A percentile compares a stretch with the other conserved stretches of the same genome.
Conservation (phyloP, 441 rosid species). For the Adansonia gregorii region DNA sequence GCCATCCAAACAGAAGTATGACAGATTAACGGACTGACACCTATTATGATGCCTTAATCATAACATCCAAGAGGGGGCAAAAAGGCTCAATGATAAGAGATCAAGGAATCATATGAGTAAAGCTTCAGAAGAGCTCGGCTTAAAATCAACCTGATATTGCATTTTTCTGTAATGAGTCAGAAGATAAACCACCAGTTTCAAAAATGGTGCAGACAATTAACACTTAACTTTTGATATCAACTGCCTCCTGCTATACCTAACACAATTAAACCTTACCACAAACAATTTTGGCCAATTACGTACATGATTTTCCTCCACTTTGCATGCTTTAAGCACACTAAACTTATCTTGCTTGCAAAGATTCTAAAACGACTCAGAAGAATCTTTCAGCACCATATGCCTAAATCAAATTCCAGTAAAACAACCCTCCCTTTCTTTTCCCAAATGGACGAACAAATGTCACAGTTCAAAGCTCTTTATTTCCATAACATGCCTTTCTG, state of each 20-base stretch:
- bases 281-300: neutral
- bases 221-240: slow-evolving; percentile 15
- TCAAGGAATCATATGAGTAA: neutral
- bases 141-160: neutral
- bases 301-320: neutral
- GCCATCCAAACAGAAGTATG: neutral
- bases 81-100: slow-evolving; percentile 12
- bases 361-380: neutral
- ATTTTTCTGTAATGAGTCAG: slow-evolving; percentile 1
- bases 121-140: slow-evolving; percentile 11
- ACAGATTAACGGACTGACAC: slow-evolving; percentile 5
- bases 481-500: neutral
- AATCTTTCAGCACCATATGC: neutral
- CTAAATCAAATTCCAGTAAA: neutral
- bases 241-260: neutral
- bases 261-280: neutral
- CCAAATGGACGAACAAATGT: slow-evolving; percentile 3
- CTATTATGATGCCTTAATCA: slow-evolving; percentile 4
- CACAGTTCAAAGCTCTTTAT: neutral
- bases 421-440: slow-evolving; percentile 1
- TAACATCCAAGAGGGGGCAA: neutral
- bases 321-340: slow-evolving; percentile 2
- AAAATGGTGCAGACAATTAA: neutral
- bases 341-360: neutral
- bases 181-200: slow-evolving; percentile 6